These are phyloP conservation scores for Candida tibetensis DNA, from an alignment of 805 yeast species.

Conservation along the genomic window DNA sequence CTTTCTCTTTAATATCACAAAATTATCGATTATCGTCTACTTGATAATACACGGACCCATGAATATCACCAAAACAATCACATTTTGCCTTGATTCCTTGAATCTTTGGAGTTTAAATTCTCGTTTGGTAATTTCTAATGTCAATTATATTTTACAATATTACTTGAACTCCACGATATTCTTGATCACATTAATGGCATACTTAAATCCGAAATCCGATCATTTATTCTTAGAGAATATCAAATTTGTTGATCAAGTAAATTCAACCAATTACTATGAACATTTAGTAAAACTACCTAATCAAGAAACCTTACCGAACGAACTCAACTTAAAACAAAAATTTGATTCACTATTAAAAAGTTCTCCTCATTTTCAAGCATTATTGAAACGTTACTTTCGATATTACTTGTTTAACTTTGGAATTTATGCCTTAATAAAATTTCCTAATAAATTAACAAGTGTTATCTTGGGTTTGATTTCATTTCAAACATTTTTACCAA, in stretches of 20 bases:
- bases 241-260: conserved; percentile 15
- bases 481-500: conserved; percentile 42
- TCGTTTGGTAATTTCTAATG: conserved; percentile 3
- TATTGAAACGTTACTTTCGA: conserved; percentile 16
- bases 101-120: background rate
- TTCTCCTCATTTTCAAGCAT: conserved; percentile 19
- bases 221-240: conserved; percentile 17
- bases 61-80: conserved; percentile 2
- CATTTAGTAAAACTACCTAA: conserved; percentile 6
- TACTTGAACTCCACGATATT: conserved; percentile 20
- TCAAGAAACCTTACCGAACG: conserved; percentile 2
- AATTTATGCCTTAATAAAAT: conserved; percentile 23
- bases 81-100: conserved; percentile 1
- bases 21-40: conserved; percentile 6
- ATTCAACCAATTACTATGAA: conserved; percentile 7
- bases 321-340: conserved; percentile 4
- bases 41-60: conserved; percentile 9
- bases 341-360: conserved; percentile 8
- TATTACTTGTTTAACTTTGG: conserved; percentile 24
- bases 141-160: conserved; percentile 13
- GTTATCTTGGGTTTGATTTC: conserved; percentile 42
- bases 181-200: conserved; percentile 15
- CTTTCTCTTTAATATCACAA: conserved; percentile 1
- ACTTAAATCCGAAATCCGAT: conserved; percentile 16
- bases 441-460: conserved; percentile 30